Base-by-base conservation (phyloP, 305 asterid genomes). In the Ajuga reptans region DNA sequence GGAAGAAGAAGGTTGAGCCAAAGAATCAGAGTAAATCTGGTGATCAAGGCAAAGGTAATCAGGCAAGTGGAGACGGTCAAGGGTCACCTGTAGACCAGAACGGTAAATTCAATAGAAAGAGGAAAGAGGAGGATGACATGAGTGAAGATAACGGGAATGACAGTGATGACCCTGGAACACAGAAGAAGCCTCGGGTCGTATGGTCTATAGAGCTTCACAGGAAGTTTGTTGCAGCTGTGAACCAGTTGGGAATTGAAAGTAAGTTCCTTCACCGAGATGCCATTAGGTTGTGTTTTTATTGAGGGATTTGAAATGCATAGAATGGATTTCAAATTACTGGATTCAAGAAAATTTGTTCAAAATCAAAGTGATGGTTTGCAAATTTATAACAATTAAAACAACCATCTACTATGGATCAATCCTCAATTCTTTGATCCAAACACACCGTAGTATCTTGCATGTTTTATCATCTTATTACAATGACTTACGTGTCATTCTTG, bases 201-300 rank as follows among this genome's bases (percentile, higher is more conserved):
- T 91, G 97, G 96, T 81, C 88, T 21, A 77, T 82, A 7, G 89
- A 83, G 73, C 92, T 89, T 64, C 95, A 91, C 34, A 73, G 85
- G 72, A 87, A 87, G 74, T 89, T 91, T 72, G 85, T 89, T 72
- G 81, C 77, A 12, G 93, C 89, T 2, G 91, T 91, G 75, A 82
- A 82, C 75, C 90, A 86, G 47, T 73, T 87, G 67, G 95, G 89
- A 62, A 79, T 83, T 11, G 93, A 82, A 52, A 86, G 95, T 85
- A 69, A 74, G 79, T 68, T 70, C 37, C 24, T 56, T 42, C 36
- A 14, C 50, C 52, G 3, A 9, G 1, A 15, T 29, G 2, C 15
- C 21, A 14, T 34, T 27, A 4, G 42, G 16, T 8, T 39, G 45
- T 39, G 45, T 8, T 39, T 39, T 21, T 21, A 39, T 39, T 36